phyloP scores from a whole-genome alignment of 305 asterid genomes.

The Fraxinus paxiana region DNA sequence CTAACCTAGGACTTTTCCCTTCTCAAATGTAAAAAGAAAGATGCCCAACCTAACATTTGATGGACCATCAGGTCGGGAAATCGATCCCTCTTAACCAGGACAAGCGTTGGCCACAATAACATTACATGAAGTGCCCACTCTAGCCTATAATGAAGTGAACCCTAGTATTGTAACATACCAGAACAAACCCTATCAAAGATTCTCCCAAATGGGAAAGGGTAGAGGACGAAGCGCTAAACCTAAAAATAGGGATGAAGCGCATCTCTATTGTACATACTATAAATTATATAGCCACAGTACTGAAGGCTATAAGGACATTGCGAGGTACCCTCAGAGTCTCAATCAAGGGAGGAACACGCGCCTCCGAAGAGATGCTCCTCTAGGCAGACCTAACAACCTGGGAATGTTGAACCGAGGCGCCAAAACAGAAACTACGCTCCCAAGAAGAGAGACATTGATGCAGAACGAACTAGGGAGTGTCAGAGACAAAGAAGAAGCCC shows the following conservation, averaged over 20 bases:
- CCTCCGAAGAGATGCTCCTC: neutral
- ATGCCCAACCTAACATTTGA: too few species aligned
- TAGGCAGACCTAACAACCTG: neutral
- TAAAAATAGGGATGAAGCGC: too few species aligned
- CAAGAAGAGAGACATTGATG: too few species aligned
- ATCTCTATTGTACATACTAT: too few species aligned
- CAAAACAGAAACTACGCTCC: too few species aligned
- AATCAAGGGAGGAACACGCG: neutral
- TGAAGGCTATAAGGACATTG: neutral
- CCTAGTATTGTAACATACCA: neutral
- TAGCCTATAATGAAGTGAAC: neutral
- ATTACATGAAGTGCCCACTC: too few species aligned
- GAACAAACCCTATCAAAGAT: too few species aligned
- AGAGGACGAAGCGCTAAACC: too few species aligned
- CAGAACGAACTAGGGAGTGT: too few species aligned
- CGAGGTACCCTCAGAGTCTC: neutral
- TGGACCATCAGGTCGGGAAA: neutral
- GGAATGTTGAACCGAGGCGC: neutral
- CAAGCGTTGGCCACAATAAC: neutral
- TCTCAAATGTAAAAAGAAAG: neutral
- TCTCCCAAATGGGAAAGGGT: too few species aligned
- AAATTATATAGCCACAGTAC: too few species aligned
- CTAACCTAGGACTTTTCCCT: neutral
- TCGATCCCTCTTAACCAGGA: neutral
- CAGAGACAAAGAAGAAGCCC: neutral